Evolutionary conservation across 179 eudicot species (phyloP).

Genomic region (Silene coronaria): DNA sequence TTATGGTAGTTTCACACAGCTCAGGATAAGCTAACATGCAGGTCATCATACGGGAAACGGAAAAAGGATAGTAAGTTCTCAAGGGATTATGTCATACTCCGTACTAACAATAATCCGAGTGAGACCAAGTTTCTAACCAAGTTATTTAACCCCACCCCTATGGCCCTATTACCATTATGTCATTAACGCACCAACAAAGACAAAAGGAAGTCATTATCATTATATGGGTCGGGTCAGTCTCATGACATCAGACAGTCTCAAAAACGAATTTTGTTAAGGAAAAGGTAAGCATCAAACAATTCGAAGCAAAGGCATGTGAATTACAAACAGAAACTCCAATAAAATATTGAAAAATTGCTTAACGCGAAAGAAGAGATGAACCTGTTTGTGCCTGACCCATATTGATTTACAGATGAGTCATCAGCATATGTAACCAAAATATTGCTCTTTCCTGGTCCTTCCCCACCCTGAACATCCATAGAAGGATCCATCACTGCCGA

Average conservation of each 20-base stretch:
- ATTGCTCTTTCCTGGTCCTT: conserved; percentile 37
- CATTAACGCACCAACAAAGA: too few relatives aligned
- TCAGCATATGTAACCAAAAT: conserved; percentile 33
- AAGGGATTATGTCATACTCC: too few relatives aligned
- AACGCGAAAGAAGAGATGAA: conserved; percentile 23
- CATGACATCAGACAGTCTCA: too few relatives aligned
- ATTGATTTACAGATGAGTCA: conserved; percentile 39
- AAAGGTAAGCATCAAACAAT: not conserved
- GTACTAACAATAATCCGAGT: too few relatives aligned
- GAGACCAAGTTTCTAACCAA: not conserved
- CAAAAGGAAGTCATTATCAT: too few relatives aligned
- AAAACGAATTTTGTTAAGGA: too few relatives aligned
- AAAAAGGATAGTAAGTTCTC: not conserved
- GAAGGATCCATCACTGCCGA: conserved; percentile 53
- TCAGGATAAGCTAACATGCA: not conserved
- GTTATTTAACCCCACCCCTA: not conserved
- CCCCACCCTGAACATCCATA: conserved; percentile 38
- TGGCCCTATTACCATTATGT: too few relatives aligned
- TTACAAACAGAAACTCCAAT: not conserved
- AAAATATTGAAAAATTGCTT: not conserved
- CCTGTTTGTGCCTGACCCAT: conserved; percentile 58
- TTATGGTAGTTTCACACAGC: not conserved
- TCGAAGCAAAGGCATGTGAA: not conserved
- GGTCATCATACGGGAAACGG: not conserved
- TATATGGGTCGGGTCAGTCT: too few relatives aligned